A percentile compares a stretch with the other conserved stretches of the same genome.
Evolutionary conservation across 208 protist genomes (phyloP).

Genomic region (Trypanosoma conorhini): DNA sequence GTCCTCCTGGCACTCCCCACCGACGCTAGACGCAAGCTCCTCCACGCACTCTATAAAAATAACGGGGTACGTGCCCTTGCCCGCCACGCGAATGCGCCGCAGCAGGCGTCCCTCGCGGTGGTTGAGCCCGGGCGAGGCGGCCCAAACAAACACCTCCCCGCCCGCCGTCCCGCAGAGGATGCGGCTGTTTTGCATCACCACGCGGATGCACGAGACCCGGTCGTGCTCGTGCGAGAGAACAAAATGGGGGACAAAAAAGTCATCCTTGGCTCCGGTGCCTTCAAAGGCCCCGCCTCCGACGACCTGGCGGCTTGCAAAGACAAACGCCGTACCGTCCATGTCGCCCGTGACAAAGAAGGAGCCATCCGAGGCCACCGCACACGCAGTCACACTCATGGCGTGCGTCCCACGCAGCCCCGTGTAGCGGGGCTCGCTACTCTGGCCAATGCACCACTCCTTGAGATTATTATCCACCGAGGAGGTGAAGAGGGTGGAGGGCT

Average conservation of each 20-base stretch:
- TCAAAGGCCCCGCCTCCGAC: background rate
- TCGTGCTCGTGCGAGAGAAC: constrained; percentile 50
- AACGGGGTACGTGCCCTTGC: constrained; percentile 53
- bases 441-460: constrained; percentile 45
- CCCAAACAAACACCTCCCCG: constrained; percentile 75
- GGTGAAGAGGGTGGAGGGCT: constrained; percentile 16
- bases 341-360: constrained; percentile 61
- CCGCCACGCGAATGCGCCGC: constrained; percentile 43
- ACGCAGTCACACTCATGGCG: constrained; percentile 51
- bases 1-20: background rate
- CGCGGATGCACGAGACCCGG: constrained; percentile 46
- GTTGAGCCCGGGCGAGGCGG: constrained; percentile 58
- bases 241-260: constrained; percentile 32
- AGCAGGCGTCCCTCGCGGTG: constrained; percentile 59
- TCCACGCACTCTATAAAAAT: constrained; percentile 34
- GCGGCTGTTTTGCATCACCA: constrained; percentile 55
- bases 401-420: constrained; percentile 34
- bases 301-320: constrained; percentile 35
- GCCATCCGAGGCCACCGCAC: constrained; percentile 49
- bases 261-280: background rate
- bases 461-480: constrained; percentile 26
- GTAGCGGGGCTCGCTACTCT: constrained; percentile 34
- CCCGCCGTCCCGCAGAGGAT: constrained; percentile 65
- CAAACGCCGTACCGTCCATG: constrained; percentile 56
- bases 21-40: background rate